Conservation (phyloP, 768 basidiomycete species). For the Paxillus ammoniavirescens region DNA sequence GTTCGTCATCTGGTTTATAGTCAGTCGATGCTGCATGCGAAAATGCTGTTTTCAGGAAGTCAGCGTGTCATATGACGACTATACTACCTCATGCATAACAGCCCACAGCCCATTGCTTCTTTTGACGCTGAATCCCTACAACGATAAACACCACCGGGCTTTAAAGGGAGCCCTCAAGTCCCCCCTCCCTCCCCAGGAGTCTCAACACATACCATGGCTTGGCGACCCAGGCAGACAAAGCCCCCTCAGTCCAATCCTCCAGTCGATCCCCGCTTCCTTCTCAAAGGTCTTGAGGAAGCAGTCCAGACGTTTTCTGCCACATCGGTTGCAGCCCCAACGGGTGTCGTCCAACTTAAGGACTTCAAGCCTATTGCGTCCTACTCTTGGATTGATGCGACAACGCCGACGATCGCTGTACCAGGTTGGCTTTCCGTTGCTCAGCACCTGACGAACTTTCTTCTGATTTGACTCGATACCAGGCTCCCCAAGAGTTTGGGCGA, state of each 20-base stretch:
- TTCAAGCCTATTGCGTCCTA: conserved; percentile 45
- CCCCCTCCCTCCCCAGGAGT: background rate
- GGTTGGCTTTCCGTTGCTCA: conserved; percentile 25
- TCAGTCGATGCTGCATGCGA: too few relatives aligned
- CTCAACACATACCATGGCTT: background rate
- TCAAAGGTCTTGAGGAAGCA: conserved; percentile 1
- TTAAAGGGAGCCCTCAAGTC: background rate
- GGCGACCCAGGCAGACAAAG: background rate
- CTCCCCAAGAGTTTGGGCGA: conserved; percentile 52
- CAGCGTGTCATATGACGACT: too few relatives aligned
- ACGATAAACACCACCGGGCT: background rate
- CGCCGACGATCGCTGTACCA: conserved; percentile 48
- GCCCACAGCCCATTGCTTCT: too few relatives aligned
- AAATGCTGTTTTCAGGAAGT: too few relatives aligned
- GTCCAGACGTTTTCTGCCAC: background rate
- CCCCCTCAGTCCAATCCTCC: background rate
- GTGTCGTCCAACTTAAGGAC: conserved; percentile 32
- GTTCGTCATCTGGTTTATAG: too few relatives aligned
- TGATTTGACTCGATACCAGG: conserved; percentile 34
- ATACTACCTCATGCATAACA: too few relatives aligned
- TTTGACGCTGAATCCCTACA: background rate
- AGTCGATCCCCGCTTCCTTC: conserved; percentile 1
- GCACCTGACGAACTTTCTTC: background rate
- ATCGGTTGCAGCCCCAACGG: background rate
- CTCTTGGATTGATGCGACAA: conserved; percentile 41